Evolutionary conservation across 1,284 basidiomycete genomes (phyloP).

Genomic region (Coniferiporia weirii): DNA sequence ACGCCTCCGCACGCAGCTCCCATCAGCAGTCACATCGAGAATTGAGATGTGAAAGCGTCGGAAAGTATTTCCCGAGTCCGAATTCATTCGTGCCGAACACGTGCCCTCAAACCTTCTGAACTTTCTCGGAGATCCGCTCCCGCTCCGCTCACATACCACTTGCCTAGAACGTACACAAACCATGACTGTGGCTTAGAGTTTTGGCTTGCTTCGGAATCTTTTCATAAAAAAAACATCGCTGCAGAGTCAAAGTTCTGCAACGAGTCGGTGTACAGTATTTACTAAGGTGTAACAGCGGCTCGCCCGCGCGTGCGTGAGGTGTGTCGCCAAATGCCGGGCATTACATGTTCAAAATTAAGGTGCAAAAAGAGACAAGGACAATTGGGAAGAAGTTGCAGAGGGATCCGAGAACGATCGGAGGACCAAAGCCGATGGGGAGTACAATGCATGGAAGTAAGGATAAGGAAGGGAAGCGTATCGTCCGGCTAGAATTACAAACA

Average conservation of each 20-base stretch:
- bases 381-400: background rate
- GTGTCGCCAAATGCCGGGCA: background rate
- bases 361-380: background rate
- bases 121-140: background rate
- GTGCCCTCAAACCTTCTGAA: background rate
- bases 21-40: background rate
- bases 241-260: background rate
- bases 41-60: background rate
- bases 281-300: background rate
- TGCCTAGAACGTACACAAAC: background rate
- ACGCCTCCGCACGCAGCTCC: no score
- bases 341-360: background rate
- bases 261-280: conserved; percentile 11
- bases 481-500: conserved; percentile 9
- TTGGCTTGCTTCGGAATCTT: background rate
- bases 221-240: background rate
- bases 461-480: background rate
- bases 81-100: background rate
- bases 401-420: background rate
- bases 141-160: background rate
- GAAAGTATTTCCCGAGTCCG: background rate
- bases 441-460: background rate
- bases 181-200: background rate
- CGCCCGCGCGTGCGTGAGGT: background rate
- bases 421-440: background rate